Evolutionary conservation across 169 alveolate genomes (phyloP).

Genomic region (Cryptosporidium felis): DNA sequence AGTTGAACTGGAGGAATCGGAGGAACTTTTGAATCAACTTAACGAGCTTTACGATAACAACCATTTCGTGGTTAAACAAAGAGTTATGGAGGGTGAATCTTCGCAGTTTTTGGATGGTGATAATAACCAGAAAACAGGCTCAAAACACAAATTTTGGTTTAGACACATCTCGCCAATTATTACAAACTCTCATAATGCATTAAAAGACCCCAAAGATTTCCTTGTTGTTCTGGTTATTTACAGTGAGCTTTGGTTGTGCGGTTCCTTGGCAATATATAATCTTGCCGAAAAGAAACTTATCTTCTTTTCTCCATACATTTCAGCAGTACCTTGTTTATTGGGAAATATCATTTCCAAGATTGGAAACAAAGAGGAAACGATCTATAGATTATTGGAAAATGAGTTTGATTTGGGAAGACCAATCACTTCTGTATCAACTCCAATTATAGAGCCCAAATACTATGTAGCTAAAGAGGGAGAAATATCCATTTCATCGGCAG

Average conservation of each 20-base stretch:
- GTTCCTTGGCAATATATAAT: constrained; percentile 34
- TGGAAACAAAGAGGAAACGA: constrained; percentile 9
- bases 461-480: constrained; percentile 6
- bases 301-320: constrained; percentile 52
- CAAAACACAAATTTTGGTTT: constrained; percentile 16
- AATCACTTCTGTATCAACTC: constrained; percentile 20
- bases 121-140: not conserved
- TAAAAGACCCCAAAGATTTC: not conserved
- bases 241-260: constrained; percentile 45
- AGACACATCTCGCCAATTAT: constrained; percentile 34
- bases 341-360: constrained; percentile 11
- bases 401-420: constrained; percentile 70
- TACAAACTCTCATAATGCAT: not conserved
- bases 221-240: constrained; percentile 21
- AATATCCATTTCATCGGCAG: not conserved
- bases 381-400: constrained; percentile 17
- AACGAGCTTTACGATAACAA: not conserved
- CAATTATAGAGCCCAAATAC: constrained; percentile 49
- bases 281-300: constrained; percentile 3
- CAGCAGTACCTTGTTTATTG: constrained; percentile 40
- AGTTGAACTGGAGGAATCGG: not conserved
- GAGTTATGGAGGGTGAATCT: constrained; percentile 8
- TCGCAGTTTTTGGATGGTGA: not conserved
- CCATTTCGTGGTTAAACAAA: constrained; percentile 12
- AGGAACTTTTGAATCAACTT: constrained; percentile 16